Evolutionary conservation across 306 rosid species (phyloP).

Genomic region (Vigna unguiculata): DNA sequence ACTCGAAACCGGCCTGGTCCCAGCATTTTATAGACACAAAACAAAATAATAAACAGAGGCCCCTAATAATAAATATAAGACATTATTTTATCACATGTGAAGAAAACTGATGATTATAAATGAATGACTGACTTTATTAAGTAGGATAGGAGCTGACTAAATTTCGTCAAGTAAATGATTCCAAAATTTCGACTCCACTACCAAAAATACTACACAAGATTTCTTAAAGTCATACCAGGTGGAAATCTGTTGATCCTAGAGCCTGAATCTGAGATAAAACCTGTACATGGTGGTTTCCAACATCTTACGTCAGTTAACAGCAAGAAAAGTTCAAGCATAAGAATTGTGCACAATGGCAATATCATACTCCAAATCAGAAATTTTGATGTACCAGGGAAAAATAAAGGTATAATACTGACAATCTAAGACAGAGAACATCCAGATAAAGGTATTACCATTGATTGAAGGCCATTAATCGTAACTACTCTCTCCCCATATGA

Average conservation of each 20-base stretch:
- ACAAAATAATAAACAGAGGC: too few species aligned
- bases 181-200: conserved; percentile 22
- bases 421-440: conserved; percentile 35
- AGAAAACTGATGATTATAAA: conserved; percentile 16
- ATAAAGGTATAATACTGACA: conserved; percentile 27
- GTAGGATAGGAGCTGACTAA: conserved; percentile 18
- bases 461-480: conserved; percentile 85
- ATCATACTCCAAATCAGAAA: conserved; percentile 39
- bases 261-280: conserved; percentile 61
- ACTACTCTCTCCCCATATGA: conserved; percentile 65
- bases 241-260: conserved; percentile 55
- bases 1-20: not conserved
- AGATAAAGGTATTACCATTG: conserved; percentile 63
- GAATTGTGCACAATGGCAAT: conserved; percentile 40
- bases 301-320: conserved; percentile 27
- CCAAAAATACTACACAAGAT: conserved; percentile 25
- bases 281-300: conserved; percentile 49
- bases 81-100: conserved; percentile 14
- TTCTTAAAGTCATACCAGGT: conserved; percentile 63
- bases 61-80: too few species aligned
- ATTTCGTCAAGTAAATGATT: conserved; percentile 4
- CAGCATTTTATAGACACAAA: too few species aligned
- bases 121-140: not conserved
- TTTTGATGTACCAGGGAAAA: conserved; percentile 18
- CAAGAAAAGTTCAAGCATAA: conserved; percentile 22